Percentiles rank a stretch among this genome's conserved stretches.
phyloP scores from a whole-genome alignment of 2,329 filamentous ascomycete genomes.

The Microcyclospora pomicola region DNA sequence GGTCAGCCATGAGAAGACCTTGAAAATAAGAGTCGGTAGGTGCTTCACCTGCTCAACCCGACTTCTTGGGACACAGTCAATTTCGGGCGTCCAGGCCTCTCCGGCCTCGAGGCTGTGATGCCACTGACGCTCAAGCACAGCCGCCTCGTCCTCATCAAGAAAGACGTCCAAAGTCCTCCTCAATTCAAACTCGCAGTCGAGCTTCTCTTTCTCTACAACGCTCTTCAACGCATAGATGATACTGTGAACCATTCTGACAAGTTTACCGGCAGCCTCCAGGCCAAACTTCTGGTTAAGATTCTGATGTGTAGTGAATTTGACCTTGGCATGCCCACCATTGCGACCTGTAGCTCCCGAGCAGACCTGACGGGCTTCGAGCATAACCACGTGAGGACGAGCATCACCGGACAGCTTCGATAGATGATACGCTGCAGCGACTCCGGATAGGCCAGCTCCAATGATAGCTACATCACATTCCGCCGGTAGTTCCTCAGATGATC shows the following conservation, averaged over 20 bases:
- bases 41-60: conserved; percentile 4
- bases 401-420: conserved; percentile 7
- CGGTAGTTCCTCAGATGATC: conserved; percentile 49
- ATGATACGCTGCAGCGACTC: conserved; percentile 24
- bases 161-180: conserved; percentile 29
- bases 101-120: not conserved
- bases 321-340: conserved; percentile 21
- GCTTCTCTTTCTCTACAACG: conserved; percentile 19
- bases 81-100: conserved; percentile 5
- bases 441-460: conserved; percentile 59
- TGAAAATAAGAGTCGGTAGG: not conserved
- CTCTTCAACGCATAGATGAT: conserved; percentile 19
- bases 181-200: conserved; percentile 32
- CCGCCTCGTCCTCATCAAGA: conserved; percentile 15
- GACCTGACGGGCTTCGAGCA: conserved; percentile 61
- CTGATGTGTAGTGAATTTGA: conserved; percentile 27
- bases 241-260: conserved; percentile 17
- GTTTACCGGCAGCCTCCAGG: conserved; percentile 15
- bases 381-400: conserved; percentile 38
- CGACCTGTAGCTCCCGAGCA: conserved; percentile 67
- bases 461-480: conserved; percentile 50
- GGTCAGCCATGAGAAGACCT: not conserved
- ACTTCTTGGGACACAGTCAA: conserved; percentile 1
- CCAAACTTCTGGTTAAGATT: conserved; percentile 20
- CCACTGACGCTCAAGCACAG: conserved; percentile 3